Evolutionary conservation across 2,329 filamentous ascomycete species (phyloP).

Genomic region (Colletotrichum sp.): DNA sequence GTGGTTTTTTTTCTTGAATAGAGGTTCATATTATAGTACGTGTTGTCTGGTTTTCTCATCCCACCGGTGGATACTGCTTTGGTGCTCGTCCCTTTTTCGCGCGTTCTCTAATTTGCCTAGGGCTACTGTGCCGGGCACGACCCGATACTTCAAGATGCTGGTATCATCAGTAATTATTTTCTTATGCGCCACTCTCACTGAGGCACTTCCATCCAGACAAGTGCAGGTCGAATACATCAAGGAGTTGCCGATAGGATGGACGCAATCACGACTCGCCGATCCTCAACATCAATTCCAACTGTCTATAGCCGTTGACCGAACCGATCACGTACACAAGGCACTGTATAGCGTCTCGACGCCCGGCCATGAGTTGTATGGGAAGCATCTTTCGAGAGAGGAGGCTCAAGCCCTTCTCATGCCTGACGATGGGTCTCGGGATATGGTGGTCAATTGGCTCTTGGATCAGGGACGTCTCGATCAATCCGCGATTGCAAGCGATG

Average conservation of each 20-base stretch:
- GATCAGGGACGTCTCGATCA: conserved; percentile 37
- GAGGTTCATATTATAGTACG: not conserved
- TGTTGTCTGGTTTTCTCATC: not conserved
- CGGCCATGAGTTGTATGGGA: conserved; percentile 48
- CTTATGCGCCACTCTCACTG: too few species aligned
- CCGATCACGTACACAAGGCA: conserved; percentile 42
- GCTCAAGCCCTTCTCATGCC: conserved; percentile 55
- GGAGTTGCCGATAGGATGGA: not conserved
- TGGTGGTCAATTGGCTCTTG: conserved; percentile 51
- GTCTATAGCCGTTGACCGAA: conserved; percentile 1
- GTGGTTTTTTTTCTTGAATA: accelerated
- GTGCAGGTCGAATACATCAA: not conserved
- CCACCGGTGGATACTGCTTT: accelerated
- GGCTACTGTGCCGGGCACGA: not conserved
- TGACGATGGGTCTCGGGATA: conserved; percentile 37
- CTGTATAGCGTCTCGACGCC: conserved; percentile 56
- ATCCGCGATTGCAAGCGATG: conserved; percentile 37
- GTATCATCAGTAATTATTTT: not conserved
- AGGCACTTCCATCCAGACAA: not conserved
- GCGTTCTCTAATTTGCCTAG: not conserved
- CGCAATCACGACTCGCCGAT: not conserved
- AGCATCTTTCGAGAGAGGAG: conserved; percentile 51
- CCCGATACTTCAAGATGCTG: not conserved
- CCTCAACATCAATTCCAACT: not conserved
- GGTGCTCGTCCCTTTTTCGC: not conserved